Evolutionary conservation across 1,284 basidiomycete species (phyloP), one percentile per base, ranked within the genome.

Genomic region (Rhodotorula sp.): DNA sequence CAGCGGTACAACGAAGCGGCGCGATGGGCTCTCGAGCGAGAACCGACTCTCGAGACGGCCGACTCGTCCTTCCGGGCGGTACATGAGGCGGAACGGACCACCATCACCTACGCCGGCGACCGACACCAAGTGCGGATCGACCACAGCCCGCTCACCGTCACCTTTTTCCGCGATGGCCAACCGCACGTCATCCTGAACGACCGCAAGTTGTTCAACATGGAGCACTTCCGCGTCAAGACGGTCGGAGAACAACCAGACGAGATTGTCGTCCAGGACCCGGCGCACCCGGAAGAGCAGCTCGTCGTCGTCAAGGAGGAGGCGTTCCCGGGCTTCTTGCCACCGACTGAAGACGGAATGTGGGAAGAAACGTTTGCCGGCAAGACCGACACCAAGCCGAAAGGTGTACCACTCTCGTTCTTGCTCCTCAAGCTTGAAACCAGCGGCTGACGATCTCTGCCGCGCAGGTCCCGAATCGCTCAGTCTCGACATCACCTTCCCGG

Each of bases 361-460:
- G 91, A 96, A 77, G 96, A 99, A 83, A 87, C 84, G 0, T 99
- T 92, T 83, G 87, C 84, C 48, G 87, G 89, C 6, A 94, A 92
- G 87, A 91, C 88, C 0, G 97, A 99, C 81, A 86, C 88, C 4
- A 99, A 99, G 82, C 96, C 96, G 0, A 97, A 97, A 85, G 97
- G 95, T 91, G 78, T 70, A 81, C 6, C 34, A 14, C 1, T 59
- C 48, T 21, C 5, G 39, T 12, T 10, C 10, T 2, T 43, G 31
- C 1, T 47, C 12, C 5, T 5, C 7, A 5, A 3, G 34, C 2
- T 3, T 20, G 23, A 6, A 3, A 14, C 10, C 18, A 20, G 1
- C 2, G 4, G 20, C 49, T 64, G 29, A 59, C 7, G 49, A 18
- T 29, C 0, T 64, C 65, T 62, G 62, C 67, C 7, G 12, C 39